Conservation (phyloP, 805 yeast species). For the Tetrapisispora arboricola region DNA sequence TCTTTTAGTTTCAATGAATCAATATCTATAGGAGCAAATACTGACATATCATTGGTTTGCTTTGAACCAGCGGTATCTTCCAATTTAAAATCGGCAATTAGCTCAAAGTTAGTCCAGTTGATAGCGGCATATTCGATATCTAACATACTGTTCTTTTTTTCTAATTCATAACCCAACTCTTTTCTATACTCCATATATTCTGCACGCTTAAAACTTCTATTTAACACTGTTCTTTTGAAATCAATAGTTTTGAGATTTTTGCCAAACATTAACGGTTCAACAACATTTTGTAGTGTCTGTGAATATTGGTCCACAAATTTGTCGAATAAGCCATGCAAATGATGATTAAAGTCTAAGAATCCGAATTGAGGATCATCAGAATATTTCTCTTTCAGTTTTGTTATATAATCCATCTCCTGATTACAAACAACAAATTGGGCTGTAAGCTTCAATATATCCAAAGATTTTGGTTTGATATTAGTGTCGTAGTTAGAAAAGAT, state of each 20-base stretch:
- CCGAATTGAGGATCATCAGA: slow-evolving; percentile 49
- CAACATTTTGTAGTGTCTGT: slow-evolving; percentile 11
- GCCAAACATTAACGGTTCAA: background rate
- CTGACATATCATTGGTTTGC: slow-evolving; percentile 27
- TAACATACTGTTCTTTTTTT: slow-evolving; percentile 27
- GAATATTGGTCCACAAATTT: slow-evolving; percentile 48
- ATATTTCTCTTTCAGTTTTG: slow-evolving; percentile 29
- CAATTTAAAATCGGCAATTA: slow-evolving; percentile 61
- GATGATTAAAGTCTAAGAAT: slow-evolving; percentile 51
- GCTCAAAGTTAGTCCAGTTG: slow-evolving; percentile 78
- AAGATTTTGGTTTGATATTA: slow-evolving; percentile 47
- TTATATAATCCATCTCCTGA: slow-evolving; percentile 37
- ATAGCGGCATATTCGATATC: slow-evolving; percentile 57
- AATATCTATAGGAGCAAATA: slow-evolving; percentile 43
- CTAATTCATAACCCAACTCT: slow-evolving; percentile 29
- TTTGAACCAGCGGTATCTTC: slow-evolving; percentile 45
- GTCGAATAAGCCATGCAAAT: slow-evolving; percentile 44
- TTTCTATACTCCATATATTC: slow-evolving; percentile 35
- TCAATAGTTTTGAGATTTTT: background rate
- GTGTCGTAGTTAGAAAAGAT: slow-evolving; percentile 23
- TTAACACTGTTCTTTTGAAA: background rate
- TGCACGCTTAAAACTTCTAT: slow-evolving; percentile 44
- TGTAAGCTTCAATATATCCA: slow-evolving; percentile 58
- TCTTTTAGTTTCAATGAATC: slow-evolving; percentile 12
- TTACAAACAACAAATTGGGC: slow-evolving; percentile 61